Percentiles rank a stretch among this genome's conserved stretches.
These are phyloP conservation scores for Draba incana DNA, from an alignment of 345 rosid genomes.

Conservation along the genomic window DNA sequence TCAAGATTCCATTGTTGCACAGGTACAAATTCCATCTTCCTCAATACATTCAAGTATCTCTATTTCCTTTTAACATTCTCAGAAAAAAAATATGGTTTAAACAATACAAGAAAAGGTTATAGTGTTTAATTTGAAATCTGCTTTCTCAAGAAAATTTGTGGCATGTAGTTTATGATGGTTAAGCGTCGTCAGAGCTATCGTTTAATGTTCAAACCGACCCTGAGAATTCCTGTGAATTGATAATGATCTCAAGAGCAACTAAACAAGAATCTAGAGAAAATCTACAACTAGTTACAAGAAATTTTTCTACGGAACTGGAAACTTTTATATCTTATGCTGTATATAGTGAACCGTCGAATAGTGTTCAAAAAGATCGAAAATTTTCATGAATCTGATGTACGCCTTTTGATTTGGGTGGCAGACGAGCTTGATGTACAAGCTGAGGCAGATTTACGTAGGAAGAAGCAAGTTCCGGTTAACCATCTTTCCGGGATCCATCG, in stretches of 20 bases:
- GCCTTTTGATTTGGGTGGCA: slow-evolving; percentile 46
- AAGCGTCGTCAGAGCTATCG: neutral
- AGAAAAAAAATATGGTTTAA: too few relatives aligned
- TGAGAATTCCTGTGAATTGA: too few relatives aligned
- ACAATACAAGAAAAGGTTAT: too few relatives aligned
- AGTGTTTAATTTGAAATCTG: neutral
- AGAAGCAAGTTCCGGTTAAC: slow-evolving; percentile 72
- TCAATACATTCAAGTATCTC: neutral
- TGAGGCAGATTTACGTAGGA: slow-evolving; percentile 63
- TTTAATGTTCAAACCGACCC: neutral
- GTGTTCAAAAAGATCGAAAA: neutral
- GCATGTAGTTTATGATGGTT: neutral
- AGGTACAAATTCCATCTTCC: slow-evolving; percentile 49
- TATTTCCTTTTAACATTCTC: too few relatives aligned
- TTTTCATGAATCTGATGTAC: neutral
- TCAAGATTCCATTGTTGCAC: slow-evolving; percentile 68
- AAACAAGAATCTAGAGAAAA: too few relatives aligned
- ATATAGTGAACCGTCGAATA: too few relatives aligned
- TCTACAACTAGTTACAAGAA: too few relatives aligned
- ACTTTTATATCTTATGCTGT: too few relatives aligned
- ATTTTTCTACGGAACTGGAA: too few relatives aligned
- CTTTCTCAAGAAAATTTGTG: neutral
- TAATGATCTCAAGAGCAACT: too few relatives aligned
- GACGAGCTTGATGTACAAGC: slow-evolving; percentile 95
- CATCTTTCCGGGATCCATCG: slow-evolving; percentile 62